phyloP scores from a whole-genome alignment of 2,329 filamentous ascomycete species.

The Ascochyta koolunga region DNA sequence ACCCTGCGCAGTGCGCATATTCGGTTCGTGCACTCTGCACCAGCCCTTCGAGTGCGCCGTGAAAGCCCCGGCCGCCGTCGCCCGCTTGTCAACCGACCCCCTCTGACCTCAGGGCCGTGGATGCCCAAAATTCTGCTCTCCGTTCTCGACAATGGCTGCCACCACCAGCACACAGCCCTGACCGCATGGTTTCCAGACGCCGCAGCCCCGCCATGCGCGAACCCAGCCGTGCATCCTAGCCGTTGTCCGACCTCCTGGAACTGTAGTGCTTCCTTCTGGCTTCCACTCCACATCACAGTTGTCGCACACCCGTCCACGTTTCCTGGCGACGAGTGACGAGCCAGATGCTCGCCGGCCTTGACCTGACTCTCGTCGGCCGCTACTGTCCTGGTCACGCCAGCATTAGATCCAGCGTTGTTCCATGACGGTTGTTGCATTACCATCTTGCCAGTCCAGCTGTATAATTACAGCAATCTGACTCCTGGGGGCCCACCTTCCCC shows the following conservation, averaged over 20 bases:
- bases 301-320: constrained; percentile 25
- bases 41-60: constrained; percentile 7
- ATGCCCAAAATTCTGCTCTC: constrained; percentile 22
- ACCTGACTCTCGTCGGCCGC: constrained; percentile 36
- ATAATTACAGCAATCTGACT: constrained; percentile 34
- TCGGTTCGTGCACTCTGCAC: constrained; percentile 12
- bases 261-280: constrained; percentile 2
- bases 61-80: constrained; percentile 2
- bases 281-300: constrained; percentile 14
- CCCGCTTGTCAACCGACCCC: constrained; percentile 3
- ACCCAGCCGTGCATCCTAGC: constrained; percentile 14
- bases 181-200: constrained; percentile 14
- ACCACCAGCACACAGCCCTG: constrained; percentile 17
- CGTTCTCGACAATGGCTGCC: constrained; percentile 15
- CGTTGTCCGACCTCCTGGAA: constrained; percentile 10
- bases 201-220: constrained; percentile 27
- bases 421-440: constrained; percentile 31
- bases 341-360: constrained; percentile 38
- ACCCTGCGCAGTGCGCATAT: constrained; percentile 6
- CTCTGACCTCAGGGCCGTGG: constrained; percentile 11
- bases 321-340: constrained; percentile 31
- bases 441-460: constrained; percentile 24
- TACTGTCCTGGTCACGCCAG: constrained; percentile 33
- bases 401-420: constrained; percentile 24
- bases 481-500: constrained; percentile 35